Evolutionary conservation across 768 basidiomycete genomes (phyloP).

Genomic region (Kwoniella newhampshirensis): DNA sequence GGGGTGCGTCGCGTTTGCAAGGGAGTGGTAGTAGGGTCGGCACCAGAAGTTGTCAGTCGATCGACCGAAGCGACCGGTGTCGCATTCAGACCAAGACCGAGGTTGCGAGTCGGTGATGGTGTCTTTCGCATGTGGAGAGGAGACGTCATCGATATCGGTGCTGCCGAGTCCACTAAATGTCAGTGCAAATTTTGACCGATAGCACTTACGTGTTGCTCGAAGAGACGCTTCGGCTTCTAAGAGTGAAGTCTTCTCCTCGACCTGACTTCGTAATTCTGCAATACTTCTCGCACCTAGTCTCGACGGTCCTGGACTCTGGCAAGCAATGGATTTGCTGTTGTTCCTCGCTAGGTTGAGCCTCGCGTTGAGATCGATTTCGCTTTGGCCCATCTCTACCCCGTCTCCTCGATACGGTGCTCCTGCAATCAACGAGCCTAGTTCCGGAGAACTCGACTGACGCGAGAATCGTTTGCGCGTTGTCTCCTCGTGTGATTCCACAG

Average conservation of each 20-base stretch:
- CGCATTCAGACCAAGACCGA: conserved; percentile 2
- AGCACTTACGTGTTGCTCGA: conserved; percentile 12
- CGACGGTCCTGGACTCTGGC: conserved; percentile 7
- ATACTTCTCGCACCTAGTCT: conserved; percentile 6
- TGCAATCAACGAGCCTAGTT: conserved; percentile 4
- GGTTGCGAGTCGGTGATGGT: conserved; percentile 21
- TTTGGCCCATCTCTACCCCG: conserved; percentile 50
- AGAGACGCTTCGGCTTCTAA: conserved; percentile 9
- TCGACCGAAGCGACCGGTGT: conserved; percentile 13
- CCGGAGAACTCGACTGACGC: conserved; percentile 14
- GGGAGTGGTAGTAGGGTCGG: not conserved
- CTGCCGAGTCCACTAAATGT: conserved; percentile 7
- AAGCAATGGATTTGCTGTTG: conserved; percentile 57
- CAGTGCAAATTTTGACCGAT: not conserved
- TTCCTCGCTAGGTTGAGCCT: conserved; percentile 77
- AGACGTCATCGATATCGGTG: conserved; percentile 17
- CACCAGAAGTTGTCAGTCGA: not conserved
- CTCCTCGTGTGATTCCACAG: conserved; percentile 35
- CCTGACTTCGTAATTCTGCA: not conserved
- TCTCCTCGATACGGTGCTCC: conserved; percentile 10
- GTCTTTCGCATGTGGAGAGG: conserved; percentile 38
- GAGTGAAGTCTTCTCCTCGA: not conserved
- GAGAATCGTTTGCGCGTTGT: conserved; percentile 11
- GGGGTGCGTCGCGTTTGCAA: not conserved
- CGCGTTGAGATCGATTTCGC: conserved; percentile 64